Percentiles rank a stretch among this genome's conserved stretches.
Evolutionary conservation across 345 rosid genomes (phyloP).

Genomic region (Camelina sativa): DNA sequence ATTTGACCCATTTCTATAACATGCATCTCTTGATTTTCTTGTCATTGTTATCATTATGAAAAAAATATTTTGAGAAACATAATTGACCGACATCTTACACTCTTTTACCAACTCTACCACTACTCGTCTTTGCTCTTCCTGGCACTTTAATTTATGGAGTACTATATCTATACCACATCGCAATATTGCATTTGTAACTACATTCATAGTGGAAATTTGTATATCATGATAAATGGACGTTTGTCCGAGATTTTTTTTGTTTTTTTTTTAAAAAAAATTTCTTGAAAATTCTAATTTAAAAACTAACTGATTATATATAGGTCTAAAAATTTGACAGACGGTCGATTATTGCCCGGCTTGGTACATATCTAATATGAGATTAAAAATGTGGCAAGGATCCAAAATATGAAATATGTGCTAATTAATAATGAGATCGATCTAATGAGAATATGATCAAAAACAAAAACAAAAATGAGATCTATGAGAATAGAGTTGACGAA

Average conservation of each 20-base stretch:
- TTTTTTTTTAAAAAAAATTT: too few species aligned
- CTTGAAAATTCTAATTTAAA: too few species aligned
- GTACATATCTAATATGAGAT: too few species aligned
- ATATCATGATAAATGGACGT: background rate
- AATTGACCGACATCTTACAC: background rate
- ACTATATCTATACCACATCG: background rate
- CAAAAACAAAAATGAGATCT: too few species aligned
- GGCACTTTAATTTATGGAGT: background rate
- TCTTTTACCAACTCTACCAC: background rate
- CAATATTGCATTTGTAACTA: background rate
- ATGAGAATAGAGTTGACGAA: background rate
- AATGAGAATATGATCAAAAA: too few species aligned
- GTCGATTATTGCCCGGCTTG: too few species aligned
- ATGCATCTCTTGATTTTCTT: background rate
- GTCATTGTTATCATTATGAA: background rate
- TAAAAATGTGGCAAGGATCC: too few species aligned
- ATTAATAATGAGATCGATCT: too few species aligned
- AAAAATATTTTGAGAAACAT: background rate
- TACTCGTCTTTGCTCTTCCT: background rate
- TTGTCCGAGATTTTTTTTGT: background rate
- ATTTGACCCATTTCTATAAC: background rate
- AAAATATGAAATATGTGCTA: too few species aligned
- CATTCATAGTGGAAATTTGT: background rate
- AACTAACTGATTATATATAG: too few species aligned
- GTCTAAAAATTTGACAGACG: too few species aligned